These are phyloP conservation scores for Citrullus amarus DNA, from an alignment of 306 rosid species.

Conservation along the genomic window DNA sequence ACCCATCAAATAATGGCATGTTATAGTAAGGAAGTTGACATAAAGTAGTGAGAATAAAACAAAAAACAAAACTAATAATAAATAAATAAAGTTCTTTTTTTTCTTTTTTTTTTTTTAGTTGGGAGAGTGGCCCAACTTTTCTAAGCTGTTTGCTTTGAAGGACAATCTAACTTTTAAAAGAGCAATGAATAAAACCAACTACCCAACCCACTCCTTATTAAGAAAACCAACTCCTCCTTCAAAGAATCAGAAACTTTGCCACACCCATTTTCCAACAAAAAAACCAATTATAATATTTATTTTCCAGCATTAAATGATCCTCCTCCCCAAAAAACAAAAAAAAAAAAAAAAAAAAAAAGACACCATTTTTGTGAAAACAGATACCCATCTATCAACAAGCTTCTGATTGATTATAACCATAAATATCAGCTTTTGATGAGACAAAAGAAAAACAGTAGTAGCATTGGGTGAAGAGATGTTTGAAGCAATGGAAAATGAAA, in stretches of 20 bases:
- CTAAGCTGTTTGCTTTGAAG: background rate
- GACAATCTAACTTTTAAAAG: slow-evolving; percentile 6
- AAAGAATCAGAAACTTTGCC: background rate
- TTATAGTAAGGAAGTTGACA: background rate
- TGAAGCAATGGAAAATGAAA: background rate
- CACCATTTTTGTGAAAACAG: background rate
- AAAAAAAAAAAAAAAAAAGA: background rate
- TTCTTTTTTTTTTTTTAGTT: background rate
- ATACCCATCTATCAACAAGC: background rate
- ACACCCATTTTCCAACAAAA: slow-evolving; percentile 1
- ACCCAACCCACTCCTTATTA: slow-evolving; percentile 4
- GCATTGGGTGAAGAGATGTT: too few species aligned
- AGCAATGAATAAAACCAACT: slow-evolving; percentile 9
- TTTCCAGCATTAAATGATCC: background rate
- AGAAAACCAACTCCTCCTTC: background rate
- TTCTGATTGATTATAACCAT: background rate
- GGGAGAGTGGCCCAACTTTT: background rate
- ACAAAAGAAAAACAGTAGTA: background rate
- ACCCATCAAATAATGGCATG: background rate
- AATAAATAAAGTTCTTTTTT: background rate
- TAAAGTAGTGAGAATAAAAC: background rate
- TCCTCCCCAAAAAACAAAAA: background rate
- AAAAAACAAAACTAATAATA: background rate
- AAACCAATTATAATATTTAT: background rate
- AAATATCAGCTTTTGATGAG: background rate